Evolutionary conservation across 371 early-diverging fungal species (phyloP).

Genomic region (Blyttiomyces sp.): DNA sequence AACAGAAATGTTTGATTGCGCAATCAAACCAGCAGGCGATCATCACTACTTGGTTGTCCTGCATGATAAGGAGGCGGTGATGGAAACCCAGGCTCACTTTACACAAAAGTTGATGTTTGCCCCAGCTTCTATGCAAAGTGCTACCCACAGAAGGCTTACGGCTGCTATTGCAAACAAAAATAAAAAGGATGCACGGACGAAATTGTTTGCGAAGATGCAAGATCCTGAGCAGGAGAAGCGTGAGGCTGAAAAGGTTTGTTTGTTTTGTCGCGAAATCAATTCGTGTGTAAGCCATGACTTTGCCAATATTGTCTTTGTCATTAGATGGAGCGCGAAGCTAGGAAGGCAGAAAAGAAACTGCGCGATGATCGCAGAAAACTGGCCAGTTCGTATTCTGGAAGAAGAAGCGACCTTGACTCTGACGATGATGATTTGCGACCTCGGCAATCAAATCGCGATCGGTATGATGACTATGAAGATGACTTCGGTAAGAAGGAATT

Average conservation of each 20-base stretch:
- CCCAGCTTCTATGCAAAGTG: slow-evolving; percentile 57
- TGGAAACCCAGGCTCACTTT: slow-evolving; percentile 67
- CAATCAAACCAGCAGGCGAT: slow-evolving; percentile 44
- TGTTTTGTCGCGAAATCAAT: too few species aligned
- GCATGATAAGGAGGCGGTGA: slow-evolving; percentile 56
- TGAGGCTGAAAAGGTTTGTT: slow-evolving; percentile 32
- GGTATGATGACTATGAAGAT: slow-evolving; percentile 22
- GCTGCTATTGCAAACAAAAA: slow-evolving; percentile 64
- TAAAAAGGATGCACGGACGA: slow-evolving; percentile 61
- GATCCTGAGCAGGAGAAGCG: slow-evolving; percentile 32
- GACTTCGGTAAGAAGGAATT: slow-evolving; percentile 23
- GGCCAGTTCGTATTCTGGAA: neutral
- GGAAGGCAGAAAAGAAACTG: slow-evolving; percentile 32
- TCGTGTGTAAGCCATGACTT: too few species aligned
- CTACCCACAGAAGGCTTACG: slow-evolving; percentile 65
- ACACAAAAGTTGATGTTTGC: slow-evolving; percentile 67
- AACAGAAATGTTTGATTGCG: slow-evolving; percentile 72
- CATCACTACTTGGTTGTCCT: slow-evolving; percentile 68
- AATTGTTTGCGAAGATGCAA: slow-evolving; percentile 50
- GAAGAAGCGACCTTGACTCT: slow-evolving; percentile 7
- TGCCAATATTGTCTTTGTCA: too few species aligned
- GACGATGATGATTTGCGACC: slow-evolving; percentile 18
- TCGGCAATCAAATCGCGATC: neutral
- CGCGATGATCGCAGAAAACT: slow-evolving; percentile 27
- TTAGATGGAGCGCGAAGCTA: slow-evolving; percentile 38